Evolutionary conservation across 306 rosid genomes (phyloP), one percentile per base, ranked within the genome.

Genomic region (Ochetophila trinervis): DNA sequence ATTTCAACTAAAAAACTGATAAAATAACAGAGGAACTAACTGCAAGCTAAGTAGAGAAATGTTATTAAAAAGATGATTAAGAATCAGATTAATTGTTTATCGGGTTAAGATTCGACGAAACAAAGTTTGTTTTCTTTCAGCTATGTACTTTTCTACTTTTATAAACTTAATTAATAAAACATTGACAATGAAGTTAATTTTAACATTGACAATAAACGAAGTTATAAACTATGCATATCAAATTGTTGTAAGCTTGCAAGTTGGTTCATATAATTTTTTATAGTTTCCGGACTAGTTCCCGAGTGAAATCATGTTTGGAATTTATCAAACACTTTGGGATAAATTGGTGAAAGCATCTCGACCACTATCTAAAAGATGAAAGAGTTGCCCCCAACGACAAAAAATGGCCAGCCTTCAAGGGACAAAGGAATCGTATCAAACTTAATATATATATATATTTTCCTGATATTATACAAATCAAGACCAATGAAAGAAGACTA

Each of bases 391-490:
- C 69, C 79, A 76, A 82, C 78, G 87, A 88, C 97, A 85, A 85
- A 88, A n/a, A 66, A 70, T 76, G 82, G 96, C 90, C 88, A 83
- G 96, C 91, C 81, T 68, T 74, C 78, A 72, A 17, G 79, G 71
- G 76, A 54, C 74, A 65, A 80, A 40, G 76, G 84, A 75, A 86
- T 86, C 91, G 64, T 56, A 66, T 73, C 76, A 83, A 77, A 61
- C 30, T 65, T 74, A 53, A 65, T 62, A 68, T n/a, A n/a, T n/a
- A 44, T 70, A 60, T 63, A 53, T 78, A 40, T 14, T 52, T 61
- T 70, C 27, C 53, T 60, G 40, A 47, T 61, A n/a, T 34, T 62
- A 55, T 56, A 58, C 64, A 48, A 48, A 75, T 57, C n/a, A 50
- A 52, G 59, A 61, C 74, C 78, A 74, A 74, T 70, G 51, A 78